These are phyloP conservation scores for Naganishia sp. DNA, from an alignment of 1,284 basidiomycete species.

Conservation along the genomic window DNA sequence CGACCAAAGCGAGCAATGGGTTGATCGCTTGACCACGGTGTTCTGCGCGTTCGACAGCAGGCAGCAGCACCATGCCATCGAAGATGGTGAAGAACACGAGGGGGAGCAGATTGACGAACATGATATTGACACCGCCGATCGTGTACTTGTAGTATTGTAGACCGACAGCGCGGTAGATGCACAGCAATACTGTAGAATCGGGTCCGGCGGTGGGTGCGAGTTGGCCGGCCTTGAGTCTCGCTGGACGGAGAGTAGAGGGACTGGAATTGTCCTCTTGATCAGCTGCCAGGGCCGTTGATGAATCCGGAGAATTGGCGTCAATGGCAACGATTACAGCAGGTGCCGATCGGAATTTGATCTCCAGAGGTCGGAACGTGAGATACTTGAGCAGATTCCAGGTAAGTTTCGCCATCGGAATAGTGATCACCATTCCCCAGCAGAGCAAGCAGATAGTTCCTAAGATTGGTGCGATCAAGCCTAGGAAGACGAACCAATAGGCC, in stretches of 20 bases:
- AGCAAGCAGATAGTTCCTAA: constrained; percentile 82
- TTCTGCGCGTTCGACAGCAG: constrained; percentile 67
- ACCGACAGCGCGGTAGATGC: constrained; percentile 90
- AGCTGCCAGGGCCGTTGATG: constrained; percentile 35
- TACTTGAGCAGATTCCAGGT: constrained; percentile 90
- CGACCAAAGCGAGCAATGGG: constrained; percentile 67
- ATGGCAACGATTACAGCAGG: constrained; percentile 48
- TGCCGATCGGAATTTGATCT: constrained; percentile 78
- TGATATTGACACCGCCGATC: constrained; percentile 95
- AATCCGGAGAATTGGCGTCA: constrained; percentile 23
- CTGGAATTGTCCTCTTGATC: constrained; percentile 34
- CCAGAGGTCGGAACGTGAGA: constrained; percentile 76
- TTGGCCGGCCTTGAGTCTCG: constrained; percentile 67
- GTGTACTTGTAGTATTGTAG: constrained; percentile 99
- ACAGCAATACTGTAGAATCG: constrained; percentile 83
- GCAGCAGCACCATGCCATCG: constrained; percentile 82
- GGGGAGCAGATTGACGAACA: constrained; percentile 94
- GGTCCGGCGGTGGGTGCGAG: constrained; percentile 71
- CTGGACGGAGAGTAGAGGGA: constrained; percentile 61
- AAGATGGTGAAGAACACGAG: constrained; percentile 94
- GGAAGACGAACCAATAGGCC: constrained; percentile 76
- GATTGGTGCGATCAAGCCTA: constrained; percentile 78
- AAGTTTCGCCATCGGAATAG: constrained; percentile 97
- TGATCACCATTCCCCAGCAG: constrained; percentile 91
- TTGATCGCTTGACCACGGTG: constrained; percentile 53